phyloP scores from a whole-genome alignment of 2,329 filamentous ascomycete species.

The Fusarium siculi region DNA sequence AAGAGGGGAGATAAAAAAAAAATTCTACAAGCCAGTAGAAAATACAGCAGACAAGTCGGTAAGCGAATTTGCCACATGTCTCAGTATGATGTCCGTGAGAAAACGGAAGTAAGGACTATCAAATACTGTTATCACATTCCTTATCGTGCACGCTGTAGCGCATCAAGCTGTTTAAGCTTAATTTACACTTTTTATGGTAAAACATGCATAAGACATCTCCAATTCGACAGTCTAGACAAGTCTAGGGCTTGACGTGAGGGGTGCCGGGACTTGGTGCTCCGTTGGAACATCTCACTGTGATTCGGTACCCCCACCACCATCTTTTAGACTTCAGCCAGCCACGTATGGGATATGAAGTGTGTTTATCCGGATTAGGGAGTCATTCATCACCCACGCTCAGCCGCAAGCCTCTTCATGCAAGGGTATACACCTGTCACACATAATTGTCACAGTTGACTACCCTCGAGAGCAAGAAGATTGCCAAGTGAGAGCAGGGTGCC shows the following conservation, averaged over 20 bases:
- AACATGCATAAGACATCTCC: neutral
- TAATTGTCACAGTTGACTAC: neutral
- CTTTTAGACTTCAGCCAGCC: neutral
- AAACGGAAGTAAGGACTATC: neutral
- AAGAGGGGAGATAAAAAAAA: neutral
- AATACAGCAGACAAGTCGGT: no score
- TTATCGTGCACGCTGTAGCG: neutral
- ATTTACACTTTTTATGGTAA: neutral
- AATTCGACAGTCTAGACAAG: neutral
- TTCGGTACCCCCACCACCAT: neutral
- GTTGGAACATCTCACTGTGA: neutral
- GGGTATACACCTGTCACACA: neutral
- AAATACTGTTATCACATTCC: neutral
- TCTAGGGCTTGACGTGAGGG: neutral
- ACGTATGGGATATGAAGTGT: neutral
- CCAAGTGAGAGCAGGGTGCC: no score
- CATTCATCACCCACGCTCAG: neutral
- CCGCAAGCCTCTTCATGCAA: neutral
- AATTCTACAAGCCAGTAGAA: neutral
- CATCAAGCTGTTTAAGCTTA: neutral
- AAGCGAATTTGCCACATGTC: no score
- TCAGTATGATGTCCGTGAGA: neutral
- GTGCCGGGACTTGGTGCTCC: no score
- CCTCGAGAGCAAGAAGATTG: neutral
- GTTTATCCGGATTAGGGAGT: no score